Conservation (phyloP, 768 basidiomycete genomes). For the Termitomyces titanicus region DNA sequence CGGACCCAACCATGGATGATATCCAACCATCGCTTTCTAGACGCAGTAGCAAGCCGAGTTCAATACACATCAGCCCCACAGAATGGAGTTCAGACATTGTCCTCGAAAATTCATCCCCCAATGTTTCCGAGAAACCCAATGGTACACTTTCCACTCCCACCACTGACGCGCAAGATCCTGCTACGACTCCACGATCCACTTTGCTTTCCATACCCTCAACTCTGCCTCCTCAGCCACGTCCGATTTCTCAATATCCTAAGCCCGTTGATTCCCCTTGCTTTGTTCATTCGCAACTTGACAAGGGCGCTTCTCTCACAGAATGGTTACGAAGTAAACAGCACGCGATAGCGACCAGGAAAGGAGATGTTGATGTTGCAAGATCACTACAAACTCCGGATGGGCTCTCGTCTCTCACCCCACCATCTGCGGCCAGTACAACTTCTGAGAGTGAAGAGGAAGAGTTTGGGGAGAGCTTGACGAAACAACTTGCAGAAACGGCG, state of each 20-base stretch:
- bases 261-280: conserved; percentile 78
- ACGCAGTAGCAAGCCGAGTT: conserved; percentile 39
- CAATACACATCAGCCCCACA: conserved; percentile 37
- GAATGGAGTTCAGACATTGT: conserved; percentile 43
- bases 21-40: conserved; percentile 38
- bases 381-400: conserved; percentile 34
- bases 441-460: conserved; percentile 50
- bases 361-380: conserved; percentile 48
- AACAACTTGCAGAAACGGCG: conserved; percentile 93
- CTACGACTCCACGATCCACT: conserved; percentile 17
- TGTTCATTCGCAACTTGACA: conserved; percentile 89
- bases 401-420: conserved; percentile 13
- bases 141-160: conserved; percentile 14
- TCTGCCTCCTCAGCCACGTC: conserved; percentile 12
- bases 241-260: conserved; percentile 19
- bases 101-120: conserved; percentile 35
- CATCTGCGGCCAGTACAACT: conserved; percentile 19
- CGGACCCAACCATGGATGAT: conserved; percentile 19
- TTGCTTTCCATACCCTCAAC: conserved; percentile 12
- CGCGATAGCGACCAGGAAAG: conserved; percentile 23
- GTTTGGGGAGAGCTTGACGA: conserved; percentile 76
- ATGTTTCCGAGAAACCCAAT: conserved; percentile 20
- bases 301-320: conserved; percentile 71
- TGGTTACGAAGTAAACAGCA: conserved; percentile 56
- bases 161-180: conserved; percentile 17